A percentile compares a stretch with the other conserved stretches of the same genome.
phyloP scores from a whole-genome alignment of 2,329 filamentous ascomycete species.

The Alternaria longipes region DNA sequence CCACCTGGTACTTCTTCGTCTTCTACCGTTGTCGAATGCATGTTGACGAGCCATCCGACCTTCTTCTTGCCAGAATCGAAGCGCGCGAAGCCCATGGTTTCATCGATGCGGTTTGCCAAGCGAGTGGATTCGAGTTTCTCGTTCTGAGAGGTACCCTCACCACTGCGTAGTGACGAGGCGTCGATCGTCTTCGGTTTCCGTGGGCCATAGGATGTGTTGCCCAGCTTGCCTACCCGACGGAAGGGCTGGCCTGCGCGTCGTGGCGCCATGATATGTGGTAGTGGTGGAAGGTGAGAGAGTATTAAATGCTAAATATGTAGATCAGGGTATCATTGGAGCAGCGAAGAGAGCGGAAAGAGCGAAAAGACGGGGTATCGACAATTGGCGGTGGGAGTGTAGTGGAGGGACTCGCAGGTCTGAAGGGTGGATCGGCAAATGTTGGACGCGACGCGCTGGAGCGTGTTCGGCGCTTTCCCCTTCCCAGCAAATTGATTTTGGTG shows the following conservation, averaged over 20 bases:
- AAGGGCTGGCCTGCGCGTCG: slow-evolving; percentile 54
- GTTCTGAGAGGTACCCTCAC: slow-evolving; percentile 88
- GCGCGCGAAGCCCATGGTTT: slow-evolving; percentile 90
- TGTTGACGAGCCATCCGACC: slow-evolving; percentile 93
- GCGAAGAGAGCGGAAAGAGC: slow-evolving; percentile 28
- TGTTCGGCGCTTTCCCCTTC: slow-evolving; percentile 29
- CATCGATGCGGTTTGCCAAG: slow-evolving; percentile 89
- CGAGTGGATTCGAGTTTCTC: slow-evolving; percentile 89
- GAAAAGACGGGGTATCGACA: slow-evolving; percentile 29
- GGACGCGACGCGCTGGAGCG: slow-evolving; percentile 35
- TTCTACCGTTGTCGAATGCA: slow-evolving; percentile 86
- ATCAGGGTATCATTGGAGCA: slow-evolving; percentile 45
- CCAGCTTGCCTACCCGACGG: slow-evolving; percentile 55
- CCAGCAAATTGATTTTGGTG: slow-evolving; percentile 38
- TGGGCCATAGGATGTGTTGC: slow-evolving; percentile 58
- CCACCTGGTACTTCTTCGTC: slow-evolving; percentile 86
- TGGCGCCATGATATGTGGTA: slow-evolving; percentile 53
- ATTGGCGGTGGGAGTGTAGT: slow-evolving; percentile 20
- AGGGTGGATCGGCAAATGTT: slow-evolving; percentile 24
- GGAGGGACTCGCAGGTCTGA: slow-evolving; percentile 18
- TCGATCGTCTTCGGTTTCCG: slow-evolving; percentile 79
- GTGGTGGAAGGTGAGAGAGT: slow-evolving; percentile 27
- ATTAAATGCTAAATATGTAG: slow-evolving; percentile 36
- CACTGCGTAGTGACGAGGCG: slow-evolving; percentile 74
- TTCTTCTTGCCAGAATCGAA: slow-evolving; percentile 89